Conservation (phyloP, 768 basidiomycete species). For the Psilocybe cubensis region DNA sequence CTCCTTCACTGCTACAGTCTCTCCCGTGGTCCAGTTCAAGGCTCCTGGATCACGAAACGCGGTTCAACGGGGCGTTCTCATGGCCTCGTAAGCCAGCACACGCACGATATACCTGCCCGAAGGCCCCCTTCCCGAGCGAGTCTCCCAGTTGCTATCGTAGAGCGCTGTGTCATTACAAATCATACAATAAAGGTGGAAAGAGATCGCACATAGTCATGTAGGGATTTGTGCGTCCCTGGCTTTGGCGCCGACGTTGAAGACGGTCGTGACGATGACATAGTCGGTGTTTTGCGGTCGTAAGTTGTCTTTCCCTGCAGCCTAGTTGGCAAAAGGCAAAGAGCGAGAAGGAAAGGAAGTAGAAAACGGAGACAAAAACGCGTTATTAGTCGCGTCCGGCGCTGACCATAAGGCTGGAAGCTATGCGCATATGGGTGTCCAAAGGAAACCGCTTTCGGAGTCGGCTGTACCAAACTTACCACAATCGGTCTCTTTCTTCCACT, state of each 20-base stretch:
- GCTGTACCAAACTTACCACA: slow-evolving; percentile 18
- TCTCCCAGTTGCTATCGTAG: slow-evolving; percentile 87
- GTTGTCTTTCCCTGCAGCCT: slow-evolving; percentile 1
- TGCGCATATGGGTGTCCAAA: slow-evolving; percentile 32
- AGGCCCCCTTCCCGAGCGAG: slow-evolving; percentile 94
- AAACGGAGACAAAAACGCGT: slow-evolving; percentile 21
- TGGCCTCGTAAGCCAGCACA: slow-evolving; percentile 21
- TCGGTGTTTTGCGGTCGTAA: slow-evolving; percentile 6
- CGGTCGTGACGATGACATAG: slow-evolving; percentile 45
- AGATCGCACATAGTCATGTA: slow-evolving; percentile 66
- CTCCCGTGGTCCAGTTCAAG: slow-evolving; percentile 94
- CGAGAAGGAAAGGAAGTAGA: slow-evolving; percentile 5
- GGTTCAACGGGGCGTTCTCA: not conserved
- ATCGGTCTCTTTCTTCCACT: slow-evolving; percentile 10
- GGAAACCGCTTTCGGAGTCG: slow-evolving; percentile 19
- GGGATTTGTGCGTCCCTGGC: slow-evolving; percentile 50
- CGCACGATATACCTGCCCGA: slow-evolving; percentile 96
- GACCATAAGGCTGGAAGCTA: slow-evolving; percentile 33
- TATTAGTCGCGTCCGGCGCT: slow-evolving; percentile 50
- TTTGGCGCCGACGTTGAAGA: slow-evolving; percentile 38
- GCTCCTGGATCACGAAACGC: slow-evolving; percentile 54
- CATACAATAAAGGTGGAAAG: not conserved
- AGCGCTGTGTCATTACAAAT: not conserved
- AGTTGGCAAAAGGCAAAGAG: not conserved
- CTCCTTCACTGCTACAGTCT: slow-evolving; percentile 98